phyloP scores from a whole-genome alignment of 108 stramenopile species.

The Cyclostephanos invisitatus region DNA sequence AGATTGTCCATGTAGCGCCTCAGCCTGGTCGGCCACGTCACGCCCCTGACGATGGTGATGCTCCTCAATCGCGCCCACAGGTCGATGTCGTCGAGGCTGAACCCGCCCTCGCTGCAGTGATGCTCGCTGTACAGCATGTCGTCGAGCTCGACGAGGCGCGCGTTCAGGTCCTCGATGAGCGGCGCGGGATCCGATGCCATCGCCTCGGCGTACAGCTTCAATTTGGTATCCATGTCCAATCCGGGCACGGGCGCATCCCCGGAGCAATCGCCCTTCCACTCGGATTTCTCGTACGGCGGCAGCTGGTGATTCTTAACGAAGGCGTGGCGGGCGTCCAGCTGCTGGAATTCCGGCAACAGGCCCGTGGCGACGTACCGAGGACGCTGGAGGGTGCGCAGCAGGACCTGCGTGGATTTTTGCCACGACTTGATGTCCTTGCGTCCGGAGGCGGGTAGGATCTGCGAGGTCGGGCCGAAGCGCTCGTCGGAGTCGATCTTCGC shows the following conservation, averaged over 20 bases:
- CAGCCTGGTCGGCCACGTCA: slow-evolving; percentile 82
- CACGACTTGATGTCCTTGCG: slow-evolving; percentile 92
- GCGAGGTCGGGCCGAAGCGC: slow-evolving; percentile 81
- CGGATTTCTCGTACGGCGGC: slow-evolving; percentile 87
- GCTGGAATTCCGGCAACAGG: slow-evolving; percentile 90
- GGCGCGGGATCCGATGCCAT: slow-evolving; percentile 80
- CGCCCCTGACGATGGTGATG: slow-evolving; percentile 86
- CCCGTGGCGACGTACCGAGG: slow-evolving; percentile 95
- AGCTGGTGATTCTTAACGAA: slow-evolving; percentile 90
- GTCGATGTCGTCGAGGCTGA: slow-evolving; percentile 89
- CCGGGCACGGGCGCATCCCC: slow-evolving; percentile 49
- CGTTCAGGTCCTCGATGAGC: slow-evolving; percentile 84
- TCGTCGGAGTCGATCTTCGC: slow-evolving; percentile 83
- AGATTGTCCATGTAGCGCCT: slow-evolving; percentile 90
- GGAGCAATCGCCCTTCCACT: slow-evolving; percentile 78
- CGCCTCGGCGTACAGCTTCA: slow-evolving; percentile 80
- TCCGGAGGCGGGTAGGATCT: slow-evolving; percentile 68
- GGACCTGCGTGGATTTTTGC: slow-evolving; percentile 84
- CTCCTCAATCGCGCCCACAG: slow-evolving; percentile 89
- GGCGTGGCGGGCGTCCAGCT: slow-evolving; percentile 86
- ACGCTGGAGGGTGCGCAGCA: slow-evolving; percentile 86
- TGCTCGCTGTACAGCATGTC: slow-evolving; percentile 81
- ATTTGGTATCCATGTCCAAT: slow-evolving; percentile 74
- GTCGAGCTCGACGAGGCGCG: slow-evolving; percentile 80
- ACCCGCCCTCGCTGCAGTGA: slow-evolving; percentile 84